Evolutionary conservation across 2,329 filamentous ascomycete species (phyloP).

Genomic region (Colletotrichum sp.): DNA sequence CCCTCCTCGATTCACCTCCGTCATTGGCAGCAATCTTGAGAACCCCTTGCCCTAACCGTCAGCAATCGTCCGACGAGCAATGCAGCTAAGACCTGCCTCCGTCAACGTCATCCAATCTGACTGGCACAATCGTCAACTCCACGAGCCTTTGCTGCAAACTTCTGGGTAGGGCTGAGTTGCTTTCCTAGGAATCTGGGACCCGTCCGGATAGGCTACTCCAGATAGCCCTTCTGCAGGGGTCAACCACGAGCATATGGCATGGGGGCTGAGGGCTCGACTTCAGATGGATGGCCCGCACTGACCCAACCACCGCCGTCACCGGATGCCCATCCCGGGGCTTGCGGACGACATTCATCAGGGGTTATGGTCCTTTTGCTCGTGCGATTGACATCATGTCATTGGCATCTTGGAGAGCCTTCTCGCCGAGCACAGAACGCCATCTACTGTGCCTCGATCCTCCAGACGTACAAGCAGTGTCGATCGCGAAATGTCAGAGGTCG

Average conservation of each 20-base stretch:
- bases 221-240: slow-evolving; percentile 5
- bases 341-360: background rate
- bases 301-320: background rate
- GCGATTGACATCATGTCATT: background rate
- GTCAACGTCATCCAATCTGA: background rate
- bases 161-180: slow-evolving; percentile 8
- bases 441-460: background rate
- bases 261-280: background rate
- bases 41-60: background rate
- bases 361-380: background rate
- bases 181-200: background rate
- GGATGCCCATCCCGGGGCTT: background rate
- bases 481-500: background rate
- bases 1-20: background rate
- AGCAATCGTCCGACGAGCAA: background rate
- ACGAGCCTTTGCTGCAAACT: background rate
- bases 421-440: background rate
- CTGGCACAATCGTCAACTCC: background rate
- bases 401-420: background rate
- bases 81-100: background rate
- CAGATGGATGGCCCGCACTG: background rate
- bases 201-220: background rate
- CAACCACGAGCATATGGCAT: background rate
- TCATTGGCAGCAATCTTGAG: background rate
- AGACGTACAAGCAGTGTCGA: background rate